phyloP scores from a whole-genome alignment of 2,329 filamentous ascomycete species.

The Lasiodiplodia sp. region DNA sequence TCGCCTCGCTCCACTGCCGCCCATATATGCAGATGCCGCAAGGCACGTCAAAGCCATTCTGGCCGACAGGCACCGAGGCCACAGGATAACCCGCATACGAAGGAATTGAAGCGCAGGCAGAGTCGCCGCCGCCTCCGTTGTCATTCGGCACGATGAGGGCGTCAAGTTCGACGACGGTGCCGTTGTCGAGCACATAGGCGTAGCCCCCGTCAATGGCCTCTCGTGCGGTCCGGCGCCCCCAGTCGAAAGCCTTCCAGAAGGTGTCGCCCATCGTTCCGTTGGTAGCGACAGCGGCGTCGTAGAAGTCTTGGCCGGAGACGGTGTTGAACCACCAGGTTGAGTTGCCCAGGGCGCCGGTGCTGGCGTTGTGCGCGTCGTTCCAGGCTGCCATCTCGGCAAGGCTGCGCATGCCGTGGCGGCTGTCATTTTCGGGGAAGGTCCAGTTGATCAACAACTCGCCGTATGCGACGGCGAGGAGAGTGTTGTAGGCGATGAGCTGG shows the following conservation, averaged over 20 bases:
- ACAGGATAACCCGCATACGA: too few relatives aligned
- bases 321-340: conserved; percentile 4
- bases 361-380: conserved; percentile 5
- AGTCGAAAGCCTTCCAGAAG: not conserved
- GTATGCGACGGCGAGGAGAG: not conserved
- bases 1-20: too few relatives aligned
- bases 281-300: not conserved
- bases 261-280: not conserved
- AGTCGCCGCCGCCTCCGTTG: too few relatives aligned
- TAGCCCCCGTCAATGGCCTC: not conserved
- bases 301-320: not conserved
- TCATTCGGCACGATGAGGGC: too few relatives aligned
- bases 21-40: too few relatives aligned
- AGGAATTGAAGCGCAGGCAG: too few relatives aligned
- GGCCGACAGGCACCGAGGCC: too few relatives aligned
- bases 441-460: not conserved
- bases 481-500: not conserved
- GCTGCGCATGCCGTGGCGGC: not conserved
- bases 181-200: not conserved
- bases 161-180: too few relatives aligned
- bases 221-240: not conserved
- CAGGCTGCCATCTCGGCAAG: not conserved
- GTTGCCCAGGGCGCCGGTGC: not conserved
- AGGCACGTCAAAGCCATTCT: too few relatives aligned
- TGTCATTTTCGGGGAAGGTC: not conserved